These are phyloP conservation scores for Trichodelitschia bisporula DNA, from an alignment of 495 filamentous ascomycete species.

Conservation along the genomic window DNA sequence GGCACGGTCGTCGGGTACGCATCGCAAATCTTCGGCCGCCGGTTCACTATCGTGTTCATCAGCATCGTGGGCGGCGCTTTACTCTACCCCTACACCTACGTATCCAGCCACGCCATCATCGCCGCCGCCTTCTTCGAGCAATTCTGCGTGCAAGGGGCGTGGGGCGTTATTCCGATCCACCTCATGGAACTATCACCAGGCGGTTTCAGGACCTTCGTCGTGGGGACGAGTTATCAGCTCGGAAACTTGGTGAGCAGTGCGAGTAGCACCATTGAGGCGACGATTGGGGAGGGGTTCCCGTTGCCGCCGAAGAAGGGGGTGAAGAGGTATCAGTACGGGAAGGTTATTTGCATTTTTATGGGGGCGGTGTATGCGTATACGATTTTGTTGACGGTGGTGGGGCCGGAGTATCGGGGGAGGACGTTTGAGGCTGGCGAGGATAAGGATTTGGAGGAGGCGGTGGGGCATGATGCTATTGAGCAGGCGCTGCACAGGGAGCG, in stretches of 20 bases:
- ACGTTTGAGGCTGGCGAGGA: conserved; percentile 43
- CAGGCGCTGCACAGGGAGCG: not conserved
- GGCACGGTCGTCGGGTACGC: conserved; percentile 57
- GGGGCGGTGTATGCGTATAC: conserved; percentile 71
- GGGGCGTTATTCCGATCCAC: conserved; percentile 29
- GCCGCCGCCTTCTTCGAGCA: conserved; percentile 81
- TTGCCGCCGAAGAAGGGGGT: conserved; percentile 25
- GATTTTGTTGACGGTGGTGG: conserved; percentile 47
- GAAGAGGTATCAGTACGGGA: conserved; percentile 54
- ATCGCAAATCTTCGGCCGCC: conserved; percentile 59
- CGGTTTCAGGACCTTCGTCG: conserved; percentile 60
- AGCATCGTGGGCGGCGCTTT: conserved; percentile 52
- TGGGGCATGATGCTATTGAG: conserved; percentile 13
- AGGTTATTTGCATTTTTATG: conserved; percentile 86
- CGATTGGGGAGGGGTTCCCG: conserved; percentile 59
- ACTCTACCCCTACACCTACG: conserved; percentile 62
- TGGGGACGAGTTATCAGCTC: conserved; percentile 65
- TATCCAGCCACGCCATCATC: conserved; percentile 33
- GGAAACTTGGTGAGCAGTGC: conserved; percentile 66
- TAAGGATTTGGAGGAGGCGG: conserved; percentile 32
- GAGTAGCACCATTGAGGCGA: conserved; percentile 61
- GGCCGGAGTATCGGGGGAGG: conserved; percentile 47
- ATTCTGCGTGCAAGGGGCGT: conserved; percentile 46
- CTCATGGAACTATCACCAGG: conserved; percentile 72
- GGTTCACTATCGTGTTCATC: conserved; percentile 58